Evolutionary conservation across 768 basidiomycete genomes (phyloP).

Genomic region (Lanmaoa rubissima): DNA sequence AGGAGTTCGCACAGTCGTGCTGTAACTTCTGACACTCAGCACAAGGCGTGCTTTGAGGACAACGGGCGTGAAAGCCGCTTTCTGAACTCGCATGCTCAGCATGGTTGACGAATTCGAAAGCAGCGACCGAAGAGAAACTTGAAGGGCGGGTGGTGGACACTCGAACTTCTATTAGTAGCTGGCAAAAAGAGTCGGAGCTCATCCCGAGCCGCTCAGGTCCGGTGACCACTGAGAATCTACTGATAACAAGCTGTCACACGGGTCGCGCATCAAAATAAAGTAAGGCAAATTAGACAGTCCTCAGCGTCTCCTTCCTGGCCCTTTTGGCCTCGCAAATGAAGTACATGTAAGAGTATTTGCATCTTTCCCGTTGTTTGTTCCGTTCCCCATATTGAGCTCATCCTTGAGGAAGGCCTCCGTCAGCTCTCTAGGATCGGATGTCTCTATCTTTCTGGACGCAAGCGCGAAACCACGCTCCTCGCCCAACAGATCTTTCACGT

Average conservation of each 20-base stretch:
- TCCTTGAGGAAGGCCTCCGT: constrained; percentile 58
- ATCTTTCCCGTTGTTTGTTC: not conserved
- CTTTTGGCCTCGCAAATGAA: constrained; percentile 68
- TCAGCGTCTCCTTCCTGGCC: constrained; percentile 57
- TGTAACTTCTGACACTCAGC: constrained; percentile 24
- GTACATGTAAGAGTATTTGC: constrained; percentile 19
- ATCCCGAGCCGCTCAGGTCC: constrained; percentile 6
- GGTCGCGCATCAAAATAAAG: not conserved
- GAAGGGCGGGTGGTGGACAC: not conserved
- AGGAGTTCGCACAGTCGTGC: constrained; percentile 25
- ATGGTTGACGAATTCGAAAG: constrained; percentile 12
- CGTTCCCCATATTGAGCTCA: constrained; percentile 46
- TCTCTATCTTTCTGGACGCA: constrained; percentile 71
- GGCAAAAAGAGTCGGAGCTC: constrained; percentile 21
- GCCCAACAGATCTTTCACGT: constrained; percentile 52
- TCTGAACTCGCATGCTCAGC: constrained; percentile 19
- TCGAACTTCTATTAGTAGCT: not conserved
- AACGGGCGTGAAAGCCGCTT: constrained; percentile 14
- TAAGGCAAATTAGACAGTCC: not conserved
- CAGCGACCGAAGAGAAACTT: not conserved
- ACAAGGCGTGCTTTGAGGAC: constrained; percentile 18
- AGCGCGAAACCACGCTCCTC: constrained; percentile 41
- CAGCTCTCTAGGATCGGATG: constrained; percentile 74
- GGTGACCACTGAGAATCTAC: not conserved
- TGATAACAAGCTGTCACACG: not conserved